These are phyloP conservation scores for Cladosporium cucumerinum DNA, from an alignment of 2,329 filamentous ascomycete species.

Conservation along the genomic window DNA sequence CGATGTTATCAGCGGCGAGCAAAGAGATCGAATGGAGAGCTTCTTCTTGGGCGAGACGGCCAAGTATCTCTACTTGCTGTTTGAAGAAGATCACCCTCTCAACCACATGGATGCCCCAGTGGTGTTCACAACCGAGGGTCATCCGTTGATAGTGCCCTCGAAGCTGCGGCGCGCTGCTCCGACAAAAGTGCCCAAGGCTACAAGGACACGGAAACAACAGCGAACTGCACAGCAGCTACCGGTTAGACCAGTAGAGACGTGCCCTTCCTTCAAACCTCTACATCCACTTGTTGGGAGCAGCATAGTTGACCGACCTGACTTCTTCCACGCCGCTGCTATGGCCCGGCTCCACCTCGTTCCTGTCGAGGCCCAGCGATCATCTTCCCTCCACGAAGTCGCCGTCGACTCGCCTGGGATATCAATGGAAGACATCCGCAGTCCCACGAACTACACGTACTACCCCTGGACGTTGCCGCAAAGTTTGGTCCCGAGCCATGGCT, in stretches of 20 bases:
- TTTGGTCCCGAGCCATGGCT: slow-evolving; percentile 72
- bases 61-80: slow-evolving; percentile 92
- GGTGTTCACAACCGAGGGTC: slow-evolving; percentile 94
- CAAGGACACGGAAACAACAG: slow-evolving; percentile 8
- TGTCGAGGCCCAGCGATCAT: slow-evolving; percentile 30
- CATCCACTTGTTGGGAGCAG: slow-evolving; percentile 71
- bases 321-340: slow-evolving; percentile 86
- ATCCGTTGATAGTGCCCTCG: slow-evolving; percentile 71
- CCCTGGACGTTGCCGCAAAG: slow-evolving; percentile 85
- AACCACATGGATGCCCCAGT: slow-evolving; percentile 83
- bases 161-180: slow-evolving; percentile 4
- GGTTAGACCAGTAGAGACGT: slow-evolving; percentile 49
- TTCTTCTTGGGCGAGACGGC: slow-evolving; percentile 96
- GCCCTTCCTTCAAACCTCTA: slow-evolving; percentile 59
- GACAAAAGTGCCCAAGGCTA: background rate
- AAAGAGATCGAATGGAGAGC: slow-evolving; percentile 95
- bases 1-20: slow-evolving; percentile 64
- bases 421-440: slow-evolving; percentile 54
- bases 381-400: slow-evolving; percentile 53
- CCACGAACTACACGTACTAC: slow-evolving; percentile 78
- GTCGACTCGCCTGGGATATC: slow-evolving; percentile 51
- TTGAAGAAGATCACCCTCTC: slow-evolving; percentile 78
- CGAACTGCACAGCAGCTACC: slow-evolving; percentile 5
- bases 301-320: slow-evolving; percentile 72
- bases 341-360: slow-evolving; percentile 77